These are phyloP conservation scores for Oehlia diaphana DNA, from an alignment of 192 early-diverging fungal species.

Conservation along the genomic window DNA sequence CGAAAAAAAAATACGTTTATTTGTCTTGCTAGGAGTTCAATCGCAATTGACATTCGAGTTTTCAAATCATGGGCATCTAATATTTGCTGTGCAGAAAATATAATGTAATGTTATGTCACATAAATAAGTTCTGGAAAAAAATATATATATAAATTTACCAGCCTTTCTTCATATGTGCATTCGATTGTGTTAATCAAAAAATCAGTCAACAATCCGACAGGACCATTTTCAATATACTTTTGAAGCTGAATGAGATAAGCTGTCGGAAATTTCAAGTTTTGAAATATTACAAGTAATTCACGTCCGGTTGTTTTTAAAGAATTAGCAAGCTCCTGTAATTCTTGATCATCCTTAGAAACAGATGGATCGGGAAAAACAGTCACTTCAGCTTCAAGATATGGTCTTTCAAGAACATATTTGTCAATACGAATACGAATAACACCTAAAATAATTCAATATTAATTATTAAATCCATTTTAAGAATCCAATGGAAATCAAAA, in stretches of 20 bases:
- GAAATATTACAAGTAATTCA: slow-evolving; percentile 52
- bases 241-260: slow-evolving; percentile 61
- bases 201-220: slow-evolving; percentile 63
- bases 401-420: slow-evolving; percentile 41
- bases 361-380: slow-evolving; percentile 43
- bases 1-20: slow-evolving; percentile 47
- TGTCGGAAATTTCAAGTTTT: slow-evolving; percentile 66
- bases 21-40: slow-evolving; percentile 70
- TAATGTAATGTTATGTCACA: not conserved
- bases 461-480: not conserved
- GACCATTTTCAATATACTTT: slow-evolving; percentile 60
- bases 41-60: slow-evolving; percentile 53
- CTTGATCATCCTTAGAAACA: slow-evolving; percentile 52
- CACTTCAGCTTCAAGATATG: slow-evolving; percentile 58
- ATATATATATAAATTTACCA: slow-evolving; percentile 21
- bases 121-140: not conserved
- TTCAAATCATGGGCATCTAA: slow-evolving; percentile 57
- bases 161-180: slow-evolving; percentile 66
- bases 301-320: slow-evolving; percentile 53
- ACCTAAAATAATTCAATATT: slow-evolving; percentile 39
- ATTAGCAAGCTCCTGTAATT: slow-evolving; percentile 51
- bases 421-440: slow-evolving; percentile 61
- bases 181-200: slow-evolving; percentile 74
- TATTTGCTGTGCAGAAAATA: slow-evolving; percentile 35
- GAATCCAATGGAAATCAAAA: not conserved